phyloP scores from a whole-genome alignment of 179 eudicot genomes.

The Vitellaria paradoxa region DNA sequence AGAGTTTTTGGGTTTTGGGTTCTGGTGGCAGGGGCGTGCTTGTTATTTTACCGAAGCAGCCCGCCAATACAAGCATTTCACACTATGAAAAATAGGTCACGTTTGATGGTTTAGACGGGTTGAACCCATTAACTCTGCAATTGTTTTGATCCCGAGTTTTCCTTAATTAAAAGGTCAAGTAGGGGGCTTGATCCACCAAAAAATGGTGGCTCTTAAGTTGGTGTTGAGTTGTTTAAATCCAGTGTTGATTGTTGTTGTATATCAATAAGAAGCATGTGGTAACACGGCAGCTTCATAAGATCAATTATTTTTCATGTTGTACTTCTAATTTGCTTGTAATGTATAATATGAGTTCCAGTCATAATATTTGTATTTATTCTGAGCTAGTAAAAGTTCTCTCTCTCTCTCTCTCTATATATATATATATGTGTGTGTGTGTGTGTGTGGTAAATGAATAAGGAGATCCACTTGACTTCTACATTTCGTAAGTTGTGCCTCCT shows the following conservation, averaged over 20 bases:
- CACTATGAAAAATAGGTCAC: not conserved
- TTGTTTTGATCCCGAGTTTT: not conserved
- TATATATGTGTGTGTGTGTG: no score
- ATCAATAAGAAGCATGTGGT: not conserved
- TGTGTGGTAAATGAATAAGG: no score
- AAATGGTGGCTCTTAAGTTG: not conserved
- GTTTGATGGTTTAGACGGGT: not conserved
- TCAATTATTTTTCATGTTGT: not conserved
- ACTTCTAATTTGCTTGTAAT: not conserved
- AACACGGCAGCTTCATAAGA: not conserved
- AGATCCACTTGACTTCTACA: no score
- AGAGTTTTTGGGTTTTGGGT: not conserved
- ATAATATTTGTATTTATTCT: not conserved
- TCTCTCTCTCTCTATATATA: no score
- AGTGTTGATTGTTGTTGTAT: not conserved
- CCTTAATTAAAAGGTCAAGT: not conserved
- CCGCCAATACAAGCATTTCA: not conserved
- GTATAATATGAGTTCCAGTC: no score
- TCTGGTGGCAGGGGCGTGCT: not conserved
- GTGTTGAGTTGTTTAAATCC: not conserved
- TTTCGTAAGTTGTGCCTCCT: no score
- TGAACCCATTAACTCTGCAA: not conserved
- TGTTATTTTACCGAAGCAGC: constrained; percentile 13
- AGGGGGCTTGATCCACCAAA: not conserved
- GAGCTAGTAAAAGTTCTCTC: no score